A percentile compares a stretch with the other conserved stretches of the same genome.
Evolutionary conservation across 192 early-diverging fungal genomes (phyloP).

Genomic region (Backusella luteola): DNA sequence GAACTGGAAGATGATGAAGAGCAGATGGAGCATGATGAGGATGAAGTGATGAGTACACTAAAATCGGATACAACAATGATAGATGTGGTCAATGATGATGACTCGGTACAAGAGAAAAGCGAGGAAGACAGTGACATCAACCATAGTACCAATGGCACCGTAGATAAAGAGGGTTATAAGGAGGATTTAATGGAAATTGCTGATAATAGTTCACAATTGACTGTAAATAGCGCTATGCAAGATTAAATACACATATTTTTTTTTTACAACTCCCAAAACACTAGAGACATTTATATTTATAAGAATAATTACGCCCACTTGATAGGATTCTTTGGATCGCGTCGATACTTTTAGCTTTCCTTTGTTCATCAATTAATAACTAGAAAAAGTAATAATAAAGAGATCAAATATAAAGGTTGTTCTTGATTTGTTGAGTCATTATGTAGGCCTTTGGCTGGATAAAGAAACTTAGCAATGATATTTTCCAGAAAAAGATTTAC

Average conservation of each 20-base stretch:
- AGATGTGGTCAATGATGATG: constrained; percentile 3
- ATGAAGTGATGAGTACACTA: neutral
- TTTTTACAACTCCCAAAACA: neutral
- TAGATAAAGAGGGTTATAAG: neutral
- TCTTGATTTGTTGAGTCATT: too few species aligned
- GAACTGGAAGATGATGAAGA: constrained; percentile 38
- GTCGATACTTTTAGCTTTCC: too few species aligned
- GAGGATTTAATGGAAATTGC: neutral
- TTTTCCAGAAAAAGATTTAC: too few species aligned
- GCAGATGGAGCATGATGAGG: neutral
- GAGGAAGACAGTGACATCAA: neutral
- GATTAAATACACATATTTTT: neutral
- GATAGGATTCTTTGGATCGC: too few species aligned
- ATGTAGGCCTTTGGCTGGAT: too few species aligned
- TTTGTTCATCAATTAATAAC: too few species aligned
- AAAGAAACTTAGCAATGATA: too few species aligned
- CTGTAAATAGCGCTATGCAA: neutral
- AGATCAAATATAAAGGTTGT: too few species aligned
- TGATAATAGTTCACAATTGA: neutral
- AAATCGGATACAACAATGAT: neutral
- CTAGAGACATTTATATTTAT: too few species aligned
- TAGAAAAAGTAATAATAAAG: too few species aligned
- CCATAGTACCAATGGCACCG: neutral
- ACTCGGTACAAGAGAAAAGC: neutral
- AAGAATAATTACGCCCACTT: too few species aligned